Base-by-base conservation (phyloP, 306 rosid genomes). In the Casuarina equisetifolia region DNA sequence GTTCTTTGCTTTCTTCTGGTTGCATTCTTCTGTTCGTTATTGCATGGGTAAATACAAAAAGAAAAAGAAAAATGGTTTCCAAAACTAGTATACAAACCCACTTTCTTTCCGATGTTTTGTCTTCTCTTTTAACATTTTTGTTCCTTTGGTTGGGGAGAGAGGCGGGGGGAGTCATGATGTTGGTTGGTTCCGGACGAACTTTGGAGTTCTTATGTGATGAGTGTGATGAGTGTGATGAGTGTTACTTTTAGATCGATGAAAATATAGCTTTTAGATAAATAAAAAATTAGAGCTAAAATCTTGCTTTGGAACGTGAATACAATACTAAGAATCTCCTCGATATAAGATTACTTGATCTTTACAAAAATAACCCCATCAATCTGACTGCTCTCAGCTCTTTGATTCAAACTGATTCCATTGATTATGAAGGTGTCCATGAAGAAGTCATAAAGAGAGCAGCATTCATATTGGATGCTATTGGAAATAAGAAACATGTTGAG, bases 361-460 rank as follows among this genome's bases (percentile, higher is more conserved):
- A 17, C n/a, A 17, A 54, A 7, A 20, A 54, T 54, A 54, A n/a
- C 20, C 59, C 59, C 59, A 25, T n/a, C 32, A 25, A 25, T 16
- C 48, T 42, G 5, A 66, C 50, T 16, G 6, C 15, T 43, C n/a
- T 7, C 35, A 17, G n/a, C 42, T 67, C 13, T 72, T 48, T 68
- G 9, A 78, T 40, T 25, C 39, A 77, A 50, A 63, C 55, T 77
- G 51, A 72, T 49, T 48, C 13, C 69, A 48, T 50, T 9, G 46
- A 42, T 74, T 59, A 40, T 75, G 80, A 64, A 92, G 98, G 97
- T 70, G 92, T 95, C 69, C 97, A 93, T 0, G 87, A 88, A 68
- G 89, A 86, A 84, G 90, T 95, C 82, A 86, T 89, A 48, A 81
- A 86, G 80, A 87, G 98, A 85, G 97, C 98, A 76, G 88, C 89